Base-by-base conservation (phyloP, 768 basidiomycete species). In the Phanerodontia chrysosporium region DNA sequence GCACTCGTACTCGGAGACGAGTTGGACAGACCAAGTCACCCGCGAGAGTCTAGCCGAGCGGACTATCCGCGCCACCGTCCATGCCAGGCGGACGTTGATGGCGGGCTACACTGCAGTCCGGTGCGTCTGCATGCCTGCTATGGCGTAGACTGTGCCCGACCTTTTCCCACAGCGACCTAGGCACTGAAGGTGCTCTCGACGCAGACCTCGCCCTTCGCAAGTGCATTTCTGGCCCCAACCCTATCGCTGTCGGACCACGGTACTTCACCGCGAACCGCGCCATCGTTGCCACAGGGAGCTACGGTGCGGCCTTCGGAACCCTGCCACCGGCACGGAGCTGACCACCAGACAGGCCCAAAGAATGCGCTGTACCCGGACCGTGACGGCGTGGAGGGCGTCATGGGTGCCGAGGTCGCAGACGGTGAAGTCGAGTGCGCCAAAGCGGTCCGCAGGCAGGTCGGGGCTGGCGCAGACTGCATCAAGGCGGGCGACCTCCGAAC, bases 391-490 rank as follows among this genome's bases (percentile, higher is more conserved):
- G 82, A 87, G 61, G 80, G 82, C 1, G 73, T 83, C 39, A 79
- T 74, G 3, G 83, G 86, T 6, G 83, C 84, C 9, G 80, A 84
- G 58, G 76, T 77, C 3, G 84, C 78, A 1, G 84, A 87, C 61
- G 86, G 85, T 0, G 70, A 76, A 24, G 80, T 78, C 30, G 82
- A 75, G 32, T 84, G 85, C 63, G 66, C 80, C 42, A 76, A 75
- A 59, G 84, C 79, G 13, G 82, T 85, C 5, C 74, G 85, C 27
- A 76, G 75, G 58, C 86, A 87, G 62, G 77, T 87, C 56, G 85
- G 85, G 29, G 80, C 82, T 13, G 84, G 84, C 7, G 81, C 85
- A 3, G 86, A 87, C 69, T 85, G 81, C 82, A 83, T 88, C 62
- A 86, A 87, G 78, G 81, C 82, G 39, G 49, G 32, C n/a, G n/a